phyloP scores from a whole-genome alignment of 352 stramenopile species.

The Aphanomyces stellatus region DNA sequence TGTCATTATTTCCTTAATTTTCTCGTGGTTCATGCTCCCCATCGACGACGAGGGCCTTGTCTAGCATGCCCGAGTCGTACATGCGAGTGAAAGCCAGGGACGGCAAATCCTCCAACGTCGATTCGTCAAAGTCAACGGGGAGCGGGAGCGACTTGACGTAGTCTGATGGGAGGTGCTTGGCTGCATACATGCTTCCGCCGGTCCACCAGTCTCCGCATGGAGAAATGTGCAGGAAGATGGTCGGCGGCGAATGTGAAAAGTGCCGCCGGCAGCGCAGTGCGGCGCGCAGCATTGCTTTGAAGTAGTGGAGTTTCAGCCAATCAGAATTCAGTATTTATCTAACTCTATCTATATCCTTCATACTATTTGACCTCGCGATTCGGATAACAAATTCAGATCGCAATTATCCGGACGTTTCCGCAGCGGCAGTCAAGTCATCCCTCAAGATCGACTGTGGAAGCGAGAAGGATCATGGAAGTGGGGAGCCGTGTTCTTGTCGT shows the following conservation, averaged over 20 bases:
- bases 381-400: no score
- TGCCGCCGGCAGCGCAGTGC: neutral
- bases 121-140: neutral
- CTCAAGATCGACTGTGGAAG: conserved; percentile 23
- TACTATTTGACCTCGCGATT: no score
- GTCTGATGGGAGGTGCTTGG: conserved; percentile 13
- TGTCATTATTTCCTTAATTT: no score
- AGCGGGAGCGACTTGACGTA: conserved; percentile 9
- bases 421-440: no score
- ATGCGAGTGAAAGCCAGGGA: neutral
- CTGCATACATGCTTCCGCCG: conserved; percentile 13
- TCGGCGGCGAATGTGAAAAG: neutral
- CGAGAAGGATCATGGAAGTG: no score
- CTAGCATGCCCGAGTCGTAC: conserved; percentile 1
- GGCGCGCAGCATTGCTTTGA: no score
- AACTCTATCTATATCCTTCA: no score
- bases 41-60: neutral
- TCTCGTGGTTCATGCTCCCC: no score
- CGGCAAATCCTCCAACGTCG: neutral
- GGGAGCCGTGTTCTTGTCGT: conserved; percentile 53
- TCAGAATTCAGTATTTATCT: no score
- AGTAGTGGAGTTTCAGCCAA: no score
- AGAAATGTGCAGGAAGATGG: conserved; percentile 4
- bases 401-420: no score
- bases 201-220: conserved; percentile 18